Conservation (phyloP, 2,329 filamentous ascomycete species). For the Fonsecaea multimorphosa region DNA sequence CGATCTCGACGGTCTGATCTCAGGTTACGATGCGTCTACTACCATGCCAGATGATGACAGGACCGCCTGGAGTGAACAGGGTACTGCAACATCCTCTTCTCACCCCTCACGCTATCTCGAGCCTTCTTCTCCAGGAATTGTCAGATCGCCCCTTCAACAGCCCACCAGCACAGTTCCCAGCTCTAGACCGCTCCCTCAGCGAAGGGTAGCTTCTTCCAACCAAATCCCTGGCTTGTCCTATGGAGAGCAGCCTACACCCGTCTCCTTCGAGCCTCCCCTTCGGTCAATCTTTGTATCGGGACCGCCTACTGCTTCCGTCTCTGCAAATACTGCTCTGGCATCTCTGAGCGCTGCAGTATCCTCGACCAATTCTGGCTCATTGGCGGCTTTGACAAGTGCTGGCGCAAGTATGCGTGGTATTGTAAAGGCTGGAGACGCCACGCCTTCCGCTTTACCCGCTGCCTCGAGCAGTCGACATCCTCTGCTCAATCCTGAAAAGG, state of each 20-base stretch:
- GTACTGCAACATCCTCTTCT: constrained; percentile 10
- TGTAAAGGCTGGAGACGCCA: constrained; percentile 26
- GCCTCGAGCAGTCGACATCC: constrained; percentile 34
- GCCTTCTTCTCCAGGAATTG: constrained; percentile 21
- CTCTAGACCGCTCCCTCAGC: constrained; percentile 33
- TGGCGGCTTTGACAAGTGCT: constrained; percentile 40
- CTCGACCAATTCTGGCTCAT: constrained; percentile 40
- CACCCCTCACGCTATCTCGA: constrained; percentile 27
- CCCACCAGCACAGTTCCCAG: constrained; percentile 14
- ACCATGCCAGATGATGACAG: constrained; percentile 12
- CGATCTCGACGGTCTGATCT: constrained; percentile 29
- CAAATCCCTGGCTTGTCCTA: constrained; percentile 25
- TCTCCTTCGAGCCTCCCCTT: constrained; percentile 43
- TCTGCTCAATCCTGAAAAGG: constrained; percentile 43
- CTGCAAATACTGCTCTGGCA: constrained; percentile 45
- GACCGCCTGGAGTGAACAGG: constrained; percentile 26
- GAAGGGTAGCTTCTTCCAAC: constrained; percentile 32
- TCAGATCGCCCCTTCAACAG: constrained; percentile 31
- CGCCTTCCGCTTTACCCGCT: constrained; percentile 18
- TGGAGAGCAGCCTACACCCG: constrained; percentile 32
- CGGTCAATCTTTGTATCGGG: constrained; percentile 47
- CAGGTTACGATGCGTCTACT: constrained; percentile 16
- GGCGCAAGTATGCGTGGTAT: constrained; percentile 31
- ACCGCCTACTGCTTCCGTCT: constrained; percentile 45
- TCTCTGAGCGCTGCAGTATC: constrained; percentile 43